Percentiles rank a stretch among this genome's conserved stretches.
These are phyloP conservation scores for Orychophragmus violaceus DNA, from an alignment of 345 rosid genomes.

Conservation along the genomic window DNA sequence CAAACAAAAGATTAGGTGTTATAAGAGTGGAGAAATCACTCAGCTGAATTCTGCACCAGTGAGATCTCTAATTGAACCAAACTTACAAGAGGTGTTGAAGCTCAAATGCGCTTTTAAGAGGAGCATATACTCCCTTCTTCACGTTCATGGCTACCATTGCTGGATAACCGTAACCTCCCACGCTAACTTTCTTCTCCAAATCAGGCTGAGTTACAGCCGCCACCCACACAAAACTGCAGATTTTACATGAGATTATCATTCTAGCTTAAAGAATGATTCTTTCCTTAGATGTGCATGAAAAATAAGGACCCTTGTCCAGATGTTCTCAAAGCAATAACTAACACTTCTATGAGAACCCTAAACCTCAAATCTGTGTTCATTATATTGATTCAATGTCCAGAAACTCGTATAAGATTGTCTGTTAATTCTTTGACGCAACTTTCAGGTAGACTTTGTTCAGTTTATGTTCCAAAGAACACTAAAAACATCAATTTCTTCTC, in stretches of 20 bases:
- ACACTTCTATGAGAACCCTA: background rate
- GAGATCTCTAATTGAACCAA: background rate
- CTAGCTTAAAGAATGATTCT: background rate
- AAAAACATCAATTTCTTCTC: background rate
- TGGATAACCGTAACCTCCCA: constrained; percentile 96
- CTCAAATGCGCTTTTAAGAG: constrained; percentile 93
- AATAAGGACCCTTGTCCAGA: background rate
- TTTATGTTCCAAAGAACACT: background rate
- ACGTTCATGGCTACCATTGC: constrained; percentile 91
- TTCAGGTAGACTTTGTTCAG: background rate
- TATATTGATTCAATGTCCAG: background rate
- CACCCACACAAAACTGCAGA: constrained; percentile 74
- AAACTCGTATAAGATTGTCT: background rate
- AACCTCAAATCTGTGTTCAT: background rate
- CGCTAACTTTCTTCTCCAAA: constrained; percentile 71
- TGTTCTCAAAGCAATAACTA: background rate
- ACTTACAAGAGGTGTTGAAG: constrained; percentile 77
- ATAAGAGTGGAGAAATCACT: background rate
- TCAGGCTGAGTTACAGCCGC: constrained; percentile 90
- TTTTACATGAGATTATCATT: background rate
- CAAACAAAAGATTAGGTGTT: background rate
- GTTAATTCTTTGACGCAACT: background rate
- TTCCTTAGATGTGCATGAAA: background rate
- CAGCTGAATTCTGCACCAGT: background rate
- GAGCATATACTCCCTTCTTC: constrained; percentile 93